Evolutionary conservation across 108 stramenopile species (phyloP), one percentile per base, ranked within the genome.

Genomic region (Nitzschia sp.): DNA sequence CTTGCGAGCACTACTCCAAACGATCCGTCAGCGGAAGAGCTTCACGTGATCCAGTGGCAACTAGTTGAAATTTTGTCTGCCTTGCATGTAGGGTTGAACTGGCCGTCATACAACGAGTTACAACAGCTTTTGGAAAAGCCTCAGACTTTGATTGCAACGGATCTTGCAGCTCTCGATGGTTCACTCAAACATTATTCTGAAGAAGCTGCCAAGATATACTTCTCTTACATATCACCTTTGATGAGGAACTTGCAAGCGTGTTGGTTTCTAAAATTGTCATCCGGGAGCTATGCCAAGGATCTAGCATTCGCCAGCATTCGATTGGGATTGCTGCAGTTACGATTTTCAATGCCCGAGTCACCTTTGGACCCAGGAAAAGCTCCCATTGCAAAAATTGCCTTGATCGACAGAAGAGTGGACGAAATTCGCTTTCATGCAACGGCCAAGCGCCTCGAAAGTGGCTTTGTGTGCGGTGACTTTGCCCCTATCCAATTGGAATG

Each of bases 321-420:
- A 41, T 51, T 95, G 38, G 97, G 97, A 7, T 63, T 87, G 24
- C 57, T 95, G 6, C 77, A 87, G 41, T 77, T 96, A 7, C 79
- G 83, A 34, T 72, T 98, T 25, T 63, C 87, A 12, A 51, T 86
- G 24, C 97, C 97, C 12, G 71, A 84, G 20, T 84, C 93, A 14
- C 95, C 95, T 2, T 76, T 96, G n/a, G 97, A 98, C 66, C 97
- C 97, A n/a, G 95, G 92, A 22, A 66, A 66, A 71, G 85, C 81
- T 53, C 94, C 97, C 19, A 73, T 82, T 2, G 89, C 93, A 14
- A 94, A 96, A 67, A 86, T 86, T 6, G 63, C 73, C 5, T 57
- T 89, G 24, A 62, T 93, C 14, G 65, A 88, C 43, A 53, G 56
- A 37, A 60, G 86, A 17, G 51, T 93, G 2, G 51, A 56, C 14